These are phyloP conservation scores for Silene vulgaris DNA, from an alignment of 179 eudicot species.

Conservation along the genomic window DNA sequence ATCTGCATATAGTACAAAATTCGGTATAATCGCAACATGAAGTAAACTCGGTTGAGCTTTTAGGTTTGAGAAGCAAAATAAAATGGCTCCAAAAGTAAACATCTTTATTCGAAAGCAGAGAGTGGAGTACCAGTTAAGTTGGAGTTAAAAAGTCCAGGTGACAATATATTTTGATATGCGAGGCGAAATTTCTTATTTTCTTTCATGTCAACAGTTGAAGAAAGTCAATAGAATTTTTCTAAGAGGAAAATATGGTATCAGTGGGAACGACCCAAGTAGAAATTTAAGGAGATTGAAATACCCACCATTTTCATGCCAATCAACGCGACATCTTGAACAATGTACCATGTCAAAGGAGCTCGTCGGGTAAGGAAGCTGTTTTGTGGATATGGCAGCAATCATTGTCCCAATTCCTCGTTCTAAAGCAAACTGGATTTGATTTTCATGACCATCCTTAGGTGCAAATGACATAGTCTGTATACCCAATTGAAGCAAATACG, in stretches of 20 bases:
- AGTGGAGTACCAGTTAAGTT: not conserved
- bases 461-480: conserved; percentile 96
- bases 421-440: conserved; percentile 94
- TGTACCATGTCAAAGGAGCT: conserved; percentile 92
- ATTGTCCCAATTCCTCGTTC: conserved; percentile 92
- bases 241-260: not conserved
- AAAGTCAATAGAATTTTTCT: not conserved
- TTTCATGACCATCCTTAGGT: conserved; percentile 94
- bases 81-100: too few relatives aligned
- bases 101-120: not conserved
- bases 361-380: conserved; percentile 86
- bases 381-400: conserved; percentile 82
- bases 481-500: conserved; percentile 69
- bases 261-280: not conserved
- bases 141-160: not conserved
- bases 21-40: not conserved
- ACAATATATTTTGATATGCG: not conserved
- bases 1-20: conserved; percentile 41
- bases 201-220: not conserved
- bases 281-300: not conserved
- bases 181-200: not conserved
- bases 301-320: conserved; percentile 89
- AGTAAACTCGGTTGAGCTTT: not conserved
- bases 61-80: not conserved
- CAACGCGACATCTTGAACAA: conserved; percentile 96